phyloP scores from a whole-genome alignment of 83 land plant species.

The Picea abies region DNA sequence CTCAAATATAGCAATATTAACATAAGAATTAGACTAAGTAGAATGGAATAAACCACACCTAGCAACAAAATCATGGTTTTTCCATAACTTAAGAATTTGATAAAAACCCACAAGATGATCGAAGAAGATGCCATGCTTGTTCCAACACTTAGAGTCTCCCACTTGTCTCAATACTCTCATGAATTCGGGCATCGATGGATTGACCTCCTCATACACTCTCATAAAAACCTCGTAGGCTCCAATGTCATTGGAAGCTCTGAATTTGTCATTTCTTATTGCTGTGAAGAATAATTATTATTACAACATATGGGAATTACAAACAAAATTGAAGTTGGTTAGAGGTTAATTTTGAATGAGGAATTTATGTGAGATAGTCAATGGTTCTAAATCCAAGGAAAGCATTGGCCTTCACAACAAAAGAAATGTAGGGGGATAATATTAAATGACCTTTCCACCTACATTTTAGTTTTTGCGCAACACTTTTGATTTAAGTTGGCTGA shows the following conservation, averaged over 20 bases:
- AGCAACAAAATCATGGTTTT: slow-evolving; percentile 56
- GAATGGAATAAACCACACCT: slow-evolving; percentile 92
- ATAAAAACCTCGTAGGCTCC: slow-evolving; percentile 60
- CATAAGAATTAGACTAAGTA: slow-evolving; percentile 92
- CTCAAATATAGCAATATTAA: slow-evolving; percentile 88
- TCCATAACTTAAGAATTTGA: slow-evolving; percentile 82
- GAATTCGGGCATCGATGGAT: slow-evolving; percentile 63
- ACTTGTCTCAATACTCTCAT: slow-evolving; percentile 49
- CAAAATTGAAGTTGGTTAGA: too few species aligned
- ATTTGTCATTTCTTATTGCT: too few species aligned
- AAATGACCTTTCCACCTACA: too few species aligned
- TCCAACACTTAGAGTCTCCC: slow-evolving; percentile 95
- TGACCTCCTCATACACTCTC: slow-evolving; percentile 51
- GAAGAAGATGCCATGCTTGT: slow-evolving; percentile 94
- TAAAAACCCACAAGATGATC: slow-evolving; percentile 73
- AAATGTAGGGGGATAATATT: too few species aligned
- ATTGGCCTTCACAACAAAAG: too few species aligned
- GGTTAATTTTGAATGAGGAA: too few species aligned
- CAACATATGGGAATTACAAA: too few species aligned
- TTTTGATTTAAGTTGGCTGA: too few species aligned
- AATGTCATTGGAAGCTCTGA: neutral
- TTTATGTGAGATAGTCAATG: too few species aligned
- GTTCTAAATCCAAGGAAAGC: too few species aligned
- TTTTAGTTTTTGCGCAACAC: too few species aligned
- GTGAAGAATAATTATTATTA: too few species aligned